Evolutionary conservation across 23 red algal species (phyloP).

Genomic region (Chondrus crispus): DNA sequence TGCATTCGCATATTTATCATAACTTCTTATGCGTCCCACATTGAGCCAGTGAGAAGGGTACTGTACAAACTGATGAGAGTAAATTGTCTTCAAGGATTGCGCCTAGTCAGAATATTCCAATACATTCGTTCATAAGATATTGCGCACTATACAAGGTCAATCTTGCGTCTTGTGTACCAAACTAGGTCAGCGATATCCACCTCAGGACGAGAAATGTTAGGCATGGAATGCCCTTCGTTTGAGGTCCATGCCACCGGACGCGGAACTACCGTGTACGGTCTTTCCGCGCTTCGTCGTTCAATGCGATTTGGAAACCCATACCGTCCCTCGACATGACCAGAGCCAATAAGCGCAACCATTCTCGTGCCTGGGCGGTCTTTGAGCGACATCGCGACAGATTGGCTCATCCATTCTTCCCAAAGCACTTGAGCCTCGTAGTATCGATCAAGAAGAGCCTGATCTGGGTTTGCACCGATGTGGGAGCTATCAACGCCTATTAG

Average conservation of each 20-base stretch:
- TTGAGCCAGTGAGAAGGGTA: too few species aligned
- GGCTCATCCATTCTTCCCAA: constrained; percentile 95
- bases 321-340: constrained; percentile 79
- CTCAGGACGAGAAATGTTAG: constrained; percentile 42
- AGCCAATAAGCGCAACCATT: constrained; percentile 73
- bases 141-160: too few species aligned
- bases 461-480: too few species aligned
- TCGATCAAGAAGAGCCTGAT: constrained; percentile 7
- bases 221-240: constrained; percentile 16
- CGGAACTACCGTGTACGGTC: constrained; percentile 71
- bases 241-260: constrained; percentile 59
- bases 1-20: too few species aligned
- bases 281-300: constrained; percentile 49
- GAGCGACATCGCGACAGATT: constrained; percentile 57
- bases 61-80: too few species aligned
- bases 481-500: too few species aligned
- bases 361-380: background rate
- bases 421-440: constrained; percentile 79
- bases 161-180: constrained; percentile 79
- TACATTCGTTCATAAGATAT: too few species aligned
- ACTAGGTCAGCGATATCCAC: constrained; percentile 62
- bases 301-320: constrained; percentile 81
- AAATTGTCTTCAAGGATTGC: too few species aligned
- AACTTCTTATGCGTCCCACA: too few species aligned
- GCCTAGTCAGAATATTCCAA: too few species aligned